These are phyloP conservation scores for Rhynchospora breviuscula DNA, from an alignment of 176 grass and related monocot species.

Conservation along the genomic window DNA sequence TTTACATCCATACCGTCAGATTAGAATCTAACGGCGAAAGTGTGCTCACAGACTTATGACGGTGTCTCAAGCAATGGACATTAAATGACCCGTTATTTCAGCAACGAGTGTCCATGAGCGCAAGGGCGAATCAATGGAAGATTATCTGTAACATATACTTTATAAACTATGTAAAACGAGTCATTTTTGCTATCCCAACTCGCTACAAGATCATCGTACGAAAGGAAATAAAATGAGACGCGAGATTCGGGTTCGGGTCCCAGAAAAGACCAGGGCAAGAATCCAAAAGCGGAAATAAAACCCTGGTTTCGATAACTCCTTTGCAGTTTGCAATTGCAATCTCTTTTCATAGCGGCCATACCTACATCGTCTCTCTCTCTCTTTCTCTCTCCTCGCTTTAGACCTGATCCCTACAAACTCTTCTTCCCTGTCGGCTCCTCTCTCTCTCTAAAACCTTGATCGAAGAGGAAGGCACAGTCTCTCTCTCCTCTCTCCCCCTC, in stretches of 20 bases:
- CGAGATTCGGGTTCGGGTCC: background rate
- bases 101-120: background rate
- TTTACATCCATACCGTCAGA: background rate
- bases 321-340: background rate
- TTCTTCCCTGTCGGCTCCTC: slow-evolving; percentile 9
- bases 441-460: slow-evolving; percentile 1
- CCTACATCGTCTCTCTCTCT: slow-evolving; percentile 1
- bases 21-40: background rate
- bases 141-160: background rate
- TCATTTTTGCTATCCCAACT: background rate
- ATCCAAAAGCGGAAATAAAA: background rate
- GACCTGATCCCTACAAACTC: slow-evolving; percentile 9
- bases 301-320: slow-evolving; percentile 21
- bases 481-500: too few relatives aligned
- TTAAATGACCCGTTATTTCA: background rate
- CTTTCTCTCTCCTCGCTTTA: background rate
- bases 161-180: background rate
- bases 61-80: background rate
- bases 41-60: background rate
- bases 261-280: too few relatives aligned
- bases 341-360: background rate
- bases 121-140: background rate
- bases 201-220: background rate
- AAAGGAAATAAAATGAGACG: background rate
- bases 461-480: slow-evolving; percentile 12